Conservation (phyloP, 106 monocot species). For the Amphibolis antarctica region DNA sequence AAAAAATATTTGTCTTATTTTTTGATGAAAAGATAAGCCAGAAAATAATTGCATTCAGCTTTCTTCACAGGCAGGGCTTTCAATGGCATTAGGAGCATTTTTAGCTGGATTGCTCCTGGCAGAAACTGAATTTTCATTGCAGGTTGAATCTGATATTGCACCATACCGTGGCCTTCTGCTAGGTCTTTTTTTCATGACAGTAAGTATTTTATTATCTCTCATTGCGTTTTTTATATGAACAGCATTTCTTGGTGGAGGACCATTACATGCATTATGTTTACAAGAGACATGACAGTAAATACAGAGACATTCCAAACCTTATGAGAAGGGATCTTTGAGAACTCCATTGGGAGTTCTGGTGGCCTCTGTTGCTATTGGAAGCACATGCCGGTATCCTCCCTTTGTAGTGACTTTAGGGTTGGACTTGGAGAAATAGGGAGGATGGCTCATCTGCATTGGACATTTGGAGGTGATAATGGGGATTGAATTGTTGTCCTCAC, state of each 20-base stretch:
- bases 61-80: slow-evolving; percentile 70
- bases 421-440: no score
- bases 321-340: no score
- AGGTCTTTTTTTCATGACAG: slow-evolving; percentile 99
- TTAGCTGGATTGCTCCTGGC: slow-evolving; percentile 93
- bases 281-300: no score
- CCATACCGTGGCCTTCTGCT: slow-evolving; percentile 94
- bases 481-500: no score
- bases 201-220: slow-evolving; percentile 27
- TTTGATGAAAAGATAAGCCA: not conserved
- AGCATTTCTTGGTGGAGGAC: not conserved
- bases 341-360: no score
- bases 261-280: not conserved
- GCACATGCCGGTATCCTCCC: no score
- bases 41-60: slow-evolving; percentile 1
- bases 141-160: slow-evolving; percentile 99
- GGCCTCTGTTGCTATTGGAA: no score
- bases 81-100: slow-evolving; percentile 98
- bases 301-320: no score
- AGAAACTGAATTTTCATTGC: slow-evolving; percentile 98
- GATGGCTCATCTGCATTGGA: no score
- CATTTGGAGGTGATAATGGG: no score
- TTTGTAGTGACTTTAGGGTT: no score
- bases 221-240: not conserved
- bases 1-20: not conserved